Evolutionary conservation across 2,329 filamentous ascomycete species (phyloP).

Genomic region (Ceratocystis destructans): DNA sequence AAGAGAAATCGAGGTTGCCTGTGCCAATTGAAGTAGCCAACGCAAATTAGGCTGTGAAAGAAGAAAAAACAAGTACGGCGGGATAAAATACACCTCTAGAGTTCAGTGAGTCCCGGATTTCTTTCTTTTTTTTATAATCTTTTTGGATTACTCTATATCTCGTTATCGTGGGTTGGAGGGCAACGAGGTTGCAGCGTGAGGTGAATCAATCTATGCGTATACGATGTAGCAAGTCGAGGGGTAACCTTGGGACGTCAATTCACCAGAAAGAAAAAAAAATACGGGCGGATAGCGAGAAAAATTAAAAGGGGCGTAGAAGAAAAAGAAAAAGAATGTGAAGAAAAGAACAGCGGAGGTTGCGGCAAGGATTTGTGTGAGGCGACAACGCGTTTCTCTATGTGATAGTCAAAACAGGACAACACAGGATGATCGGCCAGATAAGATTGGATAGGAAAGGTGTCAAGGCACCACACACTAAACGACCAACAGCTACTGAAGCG

Average conservation of each 20-base stretch:
- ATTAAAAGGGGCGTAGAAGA: not conserved
- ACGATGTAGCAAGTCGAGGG: not conserved
- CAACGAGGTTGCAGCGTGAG: not conserved
- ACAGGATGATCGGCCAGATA: not conserved
- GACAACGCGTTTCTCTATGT: not conserved
- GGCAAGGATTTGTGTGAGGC: not conserved
- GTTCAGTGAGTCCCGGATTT: not conserved
- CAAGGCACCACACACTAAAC: not conserved
- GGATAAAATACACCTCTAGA: not conserved
- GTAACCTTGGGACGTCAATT: not conserved
- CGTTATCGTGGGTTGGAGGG: not conserved
- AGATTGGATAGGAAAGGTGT: constrained; percentile 3
- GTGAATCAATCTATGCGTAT: not conserved
- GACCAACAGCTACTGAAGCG: not conserved
- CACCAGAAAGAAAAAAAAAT: not conserved
- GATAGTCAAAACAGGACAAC: not conserved
- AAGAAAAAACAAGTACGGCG: not conserved
- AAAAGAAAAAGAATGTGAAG: not conserved
- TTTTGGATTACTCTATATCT: not conserved
- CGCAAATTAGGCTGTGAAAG: not conserved
- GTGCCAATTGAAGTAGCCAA: not conserved
- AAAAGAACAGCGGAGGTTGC: not conserved
- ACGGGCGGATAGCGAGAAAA: not conserved
- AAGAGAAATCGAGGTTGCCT: constrained; percentile 2
- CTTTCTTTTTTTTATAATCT: too few species aligned